A percentile compares a stretch with the other conserved stretches of the same genome.
Conservation (phyloP, 257 asterid species). For the Craterostigma plantagineum region DNA sequence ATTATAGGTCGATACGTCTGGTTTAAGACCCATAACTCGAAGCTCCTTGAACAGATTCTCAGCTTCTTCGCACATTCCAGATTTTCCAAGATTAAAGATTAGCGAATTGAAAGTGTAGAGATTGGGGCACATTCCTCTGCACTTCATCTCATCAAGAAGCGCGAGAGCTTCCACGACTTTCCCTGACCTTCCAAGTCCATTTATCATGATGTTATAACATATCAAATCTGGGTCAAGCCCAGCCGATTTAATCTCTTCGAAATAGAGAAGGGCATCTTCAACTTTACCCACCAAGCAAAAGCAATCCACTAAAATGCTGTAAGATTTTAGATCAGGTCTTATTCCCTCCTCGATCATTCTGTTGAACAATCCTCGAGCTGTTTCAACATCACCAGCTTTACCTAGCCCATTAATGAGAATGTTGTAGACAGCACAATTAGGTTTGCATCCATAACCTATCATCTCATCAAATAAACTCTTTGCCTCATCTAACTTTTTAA, state of each 20-base stretch:
- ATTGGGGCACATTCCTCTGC: conserved; percentile 51
- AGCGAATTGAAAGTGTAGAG: conserved; percentile 69
- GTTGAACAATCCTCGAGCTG: conserved; percentile 41
- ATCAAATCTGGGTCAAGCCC: conserved; percentile 89
- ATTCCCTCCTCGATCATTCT: conserved; percentile 78
- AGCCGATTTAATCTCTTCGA: conserved; percentile 51
- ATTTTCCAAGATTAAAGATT: conserved; percentile 51
- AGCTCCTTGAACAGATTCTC: conserved; percentile 55
- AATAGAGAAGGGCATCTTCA: conserved; percentile 52
- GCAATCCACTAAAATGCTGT: conserved; percentile 73
- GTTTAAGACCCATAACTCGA: conserved; percentile 41
- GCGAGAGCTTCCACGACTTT: conserved; percentile 34
- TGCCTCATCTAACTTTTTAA: conserved; percentile 44
- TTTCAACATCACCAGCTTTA: conserved; percentile 59
- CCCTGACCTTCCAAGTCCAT: conserved; percentile 58
- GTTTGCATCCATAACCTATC: conserved; percentile 59
- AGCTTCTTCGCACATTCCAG: conserved; percentile 66
- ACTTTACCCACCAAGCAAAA: conserved; percentile 40
- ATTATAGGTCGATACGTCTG: conserved; percentile 71
- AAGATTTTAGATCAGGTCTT: conserved; percentile 78
- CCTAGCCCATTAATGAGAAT: conserved; percentile 86
- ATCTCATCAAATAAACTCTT: conserved; percentile 61
- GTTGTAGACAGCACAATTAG: conserved; percentile 76
- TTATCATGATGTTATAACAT: conserved; percentile 70
- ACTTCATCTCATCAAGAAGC: conserved; percentile 69